Evolutionary conservation across 1,139 yeast species (phyloP), one percentile per base, ranked within the genome.

Genomic region (Maudiozyma humilis): DNA sequence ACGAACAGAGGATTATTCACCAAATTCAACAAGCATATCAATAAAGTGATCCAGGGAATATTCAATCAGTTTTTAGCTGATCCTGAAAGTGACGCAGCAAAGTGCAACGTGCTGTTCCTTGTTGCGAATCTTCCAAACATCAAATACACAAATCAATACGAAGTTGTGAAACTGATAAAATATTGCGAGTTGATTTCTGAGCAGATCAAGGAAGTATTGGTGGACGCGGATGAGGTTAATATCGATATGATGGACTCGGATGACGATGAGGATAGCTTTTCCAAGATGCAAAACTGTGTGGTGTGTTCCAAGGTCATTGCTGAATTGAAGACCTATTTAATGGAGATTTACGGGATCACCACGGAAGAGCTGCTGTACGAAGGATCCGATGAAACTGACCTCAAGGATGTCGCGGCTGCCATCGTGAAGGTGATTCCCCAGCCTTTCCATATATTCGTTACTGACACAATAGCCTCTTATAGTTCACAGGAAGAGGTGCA

Each of bases 171-270:
- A 1, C 29, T 59, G 1, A 37, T 55, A 30, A 54, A 49, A 37
- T 36, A 40, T n/a, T 40, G 59, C 4, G 60, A 56, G 32, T 32
- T 47, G 27, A 47, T 44, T 16, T 44, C 51, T 2, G 63, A 59
- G 36, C 60, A 58, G 31, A 31, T 55, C 3, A 49, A 51, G 16
- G 63, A 58, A 33, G 20, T 46, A 4, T 49, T 57, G 15, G 42
- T 49, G 13, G 62, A 57, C 31, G 45, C 40, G 23, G 8, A 36
- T 20, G 30, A 40, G 23, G 15, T 29, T 8, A 14, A 7, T 2
- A 17, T 31, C 16, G 36, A 29, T 29, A 30, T 17, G 14, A 8
- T 13, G 1, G 40, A 37, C 19, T 5, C 17, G 2, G 41, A 38
- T 12, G 38, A 43, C n/a, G 27, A 19, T 10, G 19, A 10, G 1